These are phyloP conservation scores for Cadophora sp. DNA, from an alignment of 2,329 filamentous ascomycete genomes.

Conservation along the genomic window DNA sequence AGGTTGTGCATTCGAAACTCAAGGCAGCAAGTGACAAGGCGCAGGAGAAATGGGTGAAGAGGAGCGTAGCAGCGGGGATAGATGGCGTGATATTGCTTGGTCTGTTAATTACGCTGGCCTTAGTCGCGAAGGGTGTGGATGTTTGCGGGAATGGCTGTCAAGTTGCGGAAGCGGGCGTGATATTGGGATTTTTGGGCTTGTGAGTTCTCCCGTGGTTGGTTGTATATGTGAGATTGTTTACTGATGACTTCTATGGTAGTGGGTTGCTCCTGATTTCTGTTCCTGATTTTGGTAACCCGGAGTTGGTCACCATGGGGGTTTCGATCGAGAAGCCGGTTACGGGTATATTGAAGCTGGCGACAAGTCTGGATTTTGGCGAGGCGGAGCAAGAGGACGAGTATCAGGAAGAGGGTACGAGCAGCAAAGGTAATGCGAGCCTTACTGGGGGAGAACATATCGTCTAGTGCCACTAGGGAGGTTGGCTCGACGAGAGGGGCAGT, in stretches of 20 bases:
- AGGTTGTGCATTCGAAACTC: constrained; percentile 34
- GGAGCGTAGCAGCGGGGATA: constrained; percentile 12
- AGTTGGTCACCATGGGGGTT: constrained; percentile 26
- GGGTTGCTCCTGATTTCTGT: constrained; percentile 30
- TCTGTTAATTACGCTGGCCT: constrained; percentile 28
- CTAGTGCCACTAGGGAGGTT: too few relatives aligned
- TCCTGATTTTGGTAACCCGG: constrained; percentile 31
- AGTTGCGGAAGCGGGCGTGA: constrained; percentile 22
- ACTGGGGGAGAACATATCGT: neutral
- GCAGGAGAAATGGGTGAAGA: constrained; percentile 32
- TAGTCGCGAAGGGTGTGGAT: constrained; percentile 29
- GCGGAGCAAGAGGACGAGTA: constrained; percentile 19
- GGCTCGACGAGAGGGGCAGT: too few relatives aligned
- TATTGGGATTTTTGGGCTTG: constrained; percentile 34
- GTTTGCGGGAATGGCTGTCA: neutral
- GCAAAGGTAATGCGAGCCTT: constrained; percentile 2
- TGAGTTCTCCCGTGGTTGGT: constrained; percentile 19
- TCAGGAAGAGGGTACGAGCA: constrained; percentile 1
- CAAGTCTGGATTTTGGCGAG: constrained; percentile 31
- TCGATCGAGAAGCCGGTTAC: constrained; percentile 26
- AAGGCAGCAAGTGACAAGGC: constrained; percentile 25
- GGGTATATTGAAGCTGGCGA: constrained; percentile 29
- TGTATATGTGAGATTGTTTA: neutral
- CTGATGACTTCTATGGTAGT: constrained; percentile 17
- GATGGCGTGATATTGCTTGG: constrained; percentile 33